Evolutionary conservation across 495 filamentous ascomycete species (phyloP), one percentile per base, ranked within the genome.

Genomic region (Hypoxylon lienhwacheense): DNA sequence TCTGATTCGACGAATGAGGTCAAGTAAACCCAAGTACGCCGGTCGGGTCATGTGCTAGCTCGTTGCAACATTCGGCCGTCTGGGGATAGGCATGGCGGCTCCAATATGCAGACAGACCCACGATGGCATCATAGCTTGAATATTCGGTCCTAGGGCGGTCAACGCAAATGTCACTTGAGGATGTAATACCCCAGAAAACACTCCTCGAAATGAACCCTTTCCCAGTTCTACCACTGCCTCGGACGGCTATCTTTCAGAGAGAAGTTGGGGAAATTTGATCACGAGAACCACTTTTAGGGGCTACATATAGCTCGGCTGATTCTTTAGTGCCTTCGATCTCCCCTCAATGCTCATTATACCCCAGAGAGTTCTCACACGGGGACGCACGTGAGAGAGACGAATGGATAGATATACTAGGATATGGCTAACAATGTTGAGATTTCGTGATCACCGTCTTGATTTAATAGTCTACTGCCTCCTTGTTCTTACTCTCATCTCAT

Each of bases 91-190:
- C n/a, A 47, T 46, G 40, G 59, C 47, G 59, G 47, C 59, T 63
- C 50, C 54, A 47, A 33, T 39, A 48, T 58, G 53, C 59, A 57
- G 29, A 31, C 20, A 45, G 59, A 53, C 49, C 59, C 53, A 63
- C 59, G 59, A 63, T 63, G 54, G 44, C 48, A 58, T 63, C 54
- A 63, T 63, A 63, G 51, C 31, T 21, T 55, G 24, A 53, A 57
- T 25, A 19, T 35, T 29, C 25, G 32, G 28, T 14, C 37, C 45
- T 43, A 54, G 44, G n/a, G 53, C 59, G 48, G 59, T 63, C 59
- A 59, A 36, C 29, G 20, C 33, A 34, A 51, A 61, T 61, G 52
- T 61, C 52, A 61, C 52, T 56, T 39, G 58, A 52, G 58, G 43
- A 53, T 56, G 58, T 52, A 56, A 61, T 47, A 61, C 58, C 58